These are phyloP conservation scores for Linum trigynum DNA, from an alignment of 345 rosid species.

Conservation along the genomic window DNA sequence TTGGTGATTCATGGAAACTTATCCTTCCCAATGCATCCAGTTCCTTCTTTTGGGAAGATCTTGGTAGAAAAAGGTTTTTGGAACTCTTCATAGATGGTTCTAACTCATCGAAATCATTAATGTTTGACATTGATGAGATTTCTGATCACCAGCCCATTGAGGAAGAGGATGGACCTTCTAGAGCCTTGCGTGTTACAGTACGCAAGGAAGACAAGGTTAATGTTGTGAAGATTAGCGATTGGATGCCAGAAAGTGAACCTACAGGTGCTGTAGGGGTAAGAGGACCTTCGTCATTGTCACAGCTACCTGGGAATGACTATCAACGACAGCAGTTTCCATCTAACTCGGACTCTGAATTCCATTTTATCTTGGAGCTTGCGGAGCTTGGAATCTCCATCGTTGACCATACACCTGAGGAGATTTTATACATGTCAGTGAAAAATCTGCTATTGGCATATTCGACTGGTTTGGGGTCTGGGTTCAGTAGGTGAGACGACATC, in stretches of 20 bases:
- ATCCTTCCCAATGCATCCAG: slow-evolving; percentile 84
- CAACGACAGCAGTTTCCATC: slow-evolving; percentile 36
- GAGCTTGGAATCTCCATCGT: slow-evolving; percentile 88
- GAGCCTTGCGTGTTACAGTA: slow-evolving; percentile 71
- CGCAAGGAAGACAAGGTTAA: slow-evolving; percentile 75
- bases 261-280: slow-evolving; percentile 26
- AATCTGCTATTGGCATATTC: slow-evolving; percentile 78
- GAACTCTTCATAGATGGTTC: slow-evolving; percentile 72
- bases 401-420: slow-evolving; percentile 96
- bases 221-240: slow-evolving; percentile 71
- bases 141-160: slow-evolving; percentile 60
- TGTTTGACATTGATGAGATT: slow-evolving; percentile 73
- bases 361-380: slow-evolving; percentile 72
- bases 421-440: slow-evolving; percentile 75
- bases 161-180: slow-evolving; percentile 41
- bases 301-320: slow-evolving; percentile 36
- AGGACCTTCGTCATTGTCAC: slow-evolving; percentile 32
- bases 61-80: slow-evolving; percentile 59
- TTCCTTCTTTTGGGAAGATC: slow-evolving; percentile 95
- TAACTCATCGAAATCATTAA: slow-evolving; percentile 48
- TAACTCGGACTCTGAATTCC: slow-evolving; percentile 61
- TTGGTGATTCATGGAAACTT: slow-evolving; percentile 72
- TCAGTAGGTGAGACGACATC: slow-evolving; percentile 49
- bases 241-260: slow-evolving; percentile 88
- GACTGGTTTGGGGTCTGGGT: slow-evolving; percentile 85